A percentile compares a stretch with the other conserved stretches of the same genome.
phyloP scores from a whole-genome alignment of 495 filamentous ascomycete genomes.

The Thozetella sp. region DNA sequence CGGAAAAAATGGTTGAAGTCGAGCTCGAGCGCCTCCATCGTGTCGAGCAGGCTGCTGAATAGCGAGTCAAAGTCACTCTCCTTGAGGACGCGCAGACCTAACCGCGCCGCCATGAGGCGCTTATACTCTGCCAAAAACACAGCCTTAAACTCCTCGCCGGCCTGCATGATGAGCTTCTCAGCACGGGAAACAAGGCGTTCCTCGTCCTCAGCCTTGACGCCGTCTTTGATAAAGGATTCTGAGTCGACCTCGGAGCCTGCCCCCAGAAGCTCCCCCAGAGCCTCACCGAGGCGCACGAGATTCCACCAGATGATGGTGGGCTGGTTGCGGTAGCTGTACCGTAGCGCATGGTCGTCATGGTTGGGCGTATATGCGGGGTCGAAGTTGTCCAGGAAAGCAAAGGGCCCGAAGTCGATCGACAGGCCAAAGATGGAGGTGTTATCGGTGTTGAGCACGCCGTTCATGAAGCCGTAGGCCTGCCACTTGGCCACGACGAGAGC shows the following conservation, averaged over 20 bases:
- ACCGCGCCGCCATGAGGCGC: slow-evolving; percentile 71
- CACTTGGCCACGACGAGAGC: slow-evolving; percentile 88
- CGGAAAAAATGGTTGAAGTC: slow-evolving; percentile 96
- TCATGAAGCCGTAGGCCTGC: slow-evolving; percentile 98
- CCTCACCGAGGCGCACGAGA: slow-evolving; percentile 86
- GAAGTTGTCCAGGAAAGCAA: slow-evolving; percentile 95
- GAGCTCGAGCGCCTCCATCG: slow-evolving; percentile 74
- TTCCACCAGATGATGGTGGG: slow-evolving; percentile 99
- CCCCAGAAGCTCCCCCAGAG: slow-evolving; percentile 86
- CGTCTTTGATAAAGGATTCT: slow-evolving; percentile 66
- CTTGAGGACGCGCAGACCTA: slow-evolving; percentile 69
- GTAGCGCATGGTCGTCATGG: slow-evolving; percentile 85
- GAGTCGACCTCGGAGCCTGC: slow-evolving; percentile 69
- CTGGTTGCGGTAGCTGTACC: slow-evolving; percentile 93
- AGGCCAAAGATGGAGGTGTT: slow-evolving; percentile 92
- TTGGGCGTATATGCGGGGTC: slow-evolving; percentile 95
- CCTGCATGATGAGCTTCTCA: slow-evolving; percentile 75
- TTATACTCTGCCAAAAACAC: slow-evolving; percentile 89
- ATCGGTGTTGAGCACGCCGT: slow-evolving; percentile 92
- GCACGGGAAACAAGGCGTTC: slow-evolving; percentile 74
- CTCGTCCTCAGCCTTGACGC: slow-evolving; percentile 67
- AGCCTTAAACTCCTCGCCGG: slow-evolving; percentile 82
- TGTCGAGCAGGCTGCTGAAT: slow-evolving; percentile 80
- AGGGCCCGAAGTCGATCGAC: slow-evolving; percentile 92
- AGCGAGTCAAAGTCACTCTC: slow-evolving; percentile 76